These are phyloP conservation scores for Afroboletus lepidellus DNA, from an alignment of 1,284 basidiomycete species.

Conservation along the genomic window DNA sequence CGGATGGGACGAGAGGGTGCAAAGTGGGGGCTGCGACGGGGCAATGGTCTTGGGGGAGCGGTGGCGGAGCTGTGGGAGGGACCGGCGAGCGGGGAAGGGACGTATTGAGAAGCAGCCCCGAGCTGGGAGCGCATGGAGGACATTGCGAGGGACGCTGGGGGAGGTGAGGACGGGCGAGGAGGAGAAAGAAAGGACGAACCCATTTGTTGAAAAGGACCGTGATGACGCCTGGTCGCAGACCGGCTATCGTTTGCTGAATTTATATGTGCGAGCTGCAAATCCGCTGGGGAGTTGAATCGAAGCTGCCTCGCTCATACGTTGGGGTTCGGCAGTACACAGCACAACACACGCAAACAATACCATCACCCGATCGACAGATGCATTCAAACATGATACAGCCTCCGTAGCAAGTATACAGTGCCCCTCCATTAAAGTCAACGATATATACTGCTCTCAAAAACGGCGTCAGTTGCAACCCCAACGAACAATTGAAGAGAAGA, in stretches of 20 bases:
- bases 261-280: slow-evolving; percentile 29
- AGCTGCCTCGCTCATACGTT: slow-evolving; percentile 19
- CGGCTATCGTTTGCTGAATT: slow-evolving; percentile 28
- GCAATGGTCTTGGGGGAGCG: slow-evolving; percentile 32
- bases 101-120: slow-evolving; percentile 35
- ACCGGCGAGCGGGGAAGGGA: slow-evolving; percentile 62
- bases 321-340: slow-evolving; percentile 30
- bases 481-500: slow-evolving; percentile 12
- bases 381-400: slow-evolving; percentile 21
- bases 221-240: slow-evolving; percentile 32
- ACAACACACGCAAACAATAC: slow-evolving; percentile 26
- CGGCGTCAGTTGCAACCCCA: slow-evolving; percentile 15
- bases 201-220: slow-evolving; percentile 32
- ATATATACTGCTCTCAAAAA: slow-evolving; percentile 23
- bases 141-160: slow-evolving; percentile 35
- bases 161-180: slow-evolving; percentile 1
- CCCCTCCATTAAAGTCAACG: slow-evolving; percentile 6
- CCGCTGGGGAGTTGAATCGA: slow-evolving; percentile 24
- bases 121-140: slow-evolving; percentile 31
- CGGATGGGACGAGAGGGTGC: slow-evolving; percentile 69
- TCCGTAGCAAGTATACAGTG: slow-evolving; percentile 18
- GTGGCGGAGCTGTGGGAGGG: slow-evolving; percentile 31
- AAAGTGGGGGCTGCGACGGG: slow-evolving; percentile 52
- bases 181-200: slow-evolving; percentile 15
- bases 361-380: not conserved